Evolutionary conservation across 2,329 filamentous ascomycete species (phyloP), one percentile per base, ranked within the genome.

Genomic region (Pseudogymnoascus sp.): DNA sequence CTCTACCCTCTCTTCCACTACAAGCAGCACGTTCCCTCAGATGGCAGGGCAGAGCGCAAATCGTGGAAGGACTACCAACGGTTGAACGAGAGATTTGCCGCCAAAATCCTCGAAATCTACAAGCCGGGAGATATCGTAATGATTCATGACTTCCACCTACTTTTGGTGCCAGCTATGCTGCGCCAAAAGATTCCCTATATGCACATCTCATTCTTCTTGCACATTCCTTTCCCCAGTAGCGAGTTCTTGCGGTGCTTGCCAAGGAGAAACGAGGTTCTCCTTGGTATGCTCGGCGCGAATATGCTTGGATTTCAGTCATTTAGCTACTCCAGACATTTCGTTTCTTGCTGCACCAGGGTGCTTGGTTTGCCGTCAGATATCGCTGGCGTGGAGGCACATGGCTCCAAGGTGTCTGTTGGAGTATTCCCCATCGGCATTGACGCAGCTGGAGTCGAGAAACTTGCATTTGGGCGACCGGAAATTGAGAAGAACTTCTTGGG

Each of bases 401-500:
- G 93, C 7, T 85, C 89, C 9, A 90, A 93, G 68, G 91, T 96
- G 23, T 90, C 93, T 61, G 90, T 97, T 19, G 93, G 93, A 63
- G 91, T 96, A 15, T 96, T 96, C 74, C 93, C 93, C 15, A 96
- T 97, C 66, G 95, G 93, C 37, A 96, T 97, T 68, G 91, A 97
- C 74, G 90, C 89, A n/a, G 83, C 84, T 65, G 87, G 88, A 66
- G 91, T 95, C 15, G 86, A 91, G 72, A 83, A 82, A 62, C 79
- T 86, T 53, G 93, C 93, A 0, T 96, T 90, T 76, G 85, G 84
- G 4, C 81, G 87, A 50, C 79, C 84, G 0, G 85, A 87, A 23
- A 88, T 90, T 19, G 84, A 90, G 63, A 86, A 90, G 72, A 91
- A 87, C 64, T 83, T 92, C 72, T 77, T 82, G 62, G 86, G 85